phyloP scores from a whole-genome alignment of 768 basidiomycete genomes.

The Hypholoma fasciculare region DNA sequence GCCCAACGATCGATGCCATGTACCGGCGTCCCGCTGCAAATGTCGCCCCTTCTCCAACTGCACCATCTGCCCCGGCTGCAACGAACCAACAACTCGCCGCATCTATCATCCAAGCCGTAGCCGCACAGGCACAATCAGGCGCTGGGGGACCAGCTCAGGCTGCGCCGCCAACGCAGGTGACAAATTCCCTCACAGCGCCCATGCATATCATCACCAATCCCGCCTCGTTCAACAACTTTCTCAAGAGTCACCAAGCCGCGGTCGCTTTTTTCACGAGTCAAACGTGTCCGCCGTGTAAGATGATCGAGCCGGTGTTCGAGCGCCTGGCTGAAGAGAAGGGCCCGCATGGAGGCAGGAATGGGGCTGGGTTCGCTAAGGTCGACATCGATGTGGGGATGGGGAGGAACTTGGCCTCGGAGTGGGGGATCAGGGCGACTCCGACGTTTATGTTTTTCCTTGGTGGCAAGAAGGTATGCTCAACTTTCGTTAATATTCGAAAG shows the following conservation, averaged over 20 bases:
- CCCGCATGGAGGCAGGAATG: slow-evolving; percentile 35
- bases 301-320: slow-evolving; percentile 86
- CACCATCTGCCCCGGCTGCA: slow-evolving; percentile 27
- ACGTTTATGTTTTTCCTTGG: slow-evolving; percentile 89
- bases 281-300: slow-evolving; percentile 75
- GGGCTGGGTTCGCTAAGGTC: slow-evolving; percentile 80
- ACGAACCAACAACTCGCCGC: slow-evolving; percentile 52
- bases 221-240: slow-evolving; percentile 65
- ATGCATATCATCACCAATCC: slow-evolving; percentile 76
- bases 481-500: background rate
- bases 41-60: slow-evolving; percentile 31
- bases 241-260: slow-evolving; percentile 67
- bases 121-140: slow-evolving; percentile 44
- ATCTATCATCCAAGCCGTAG: slow-evolving; percentile 57
- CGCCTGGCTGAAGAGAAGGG: slow-evolving; percentile 68
- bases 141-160: slow-evolving; percentile 3
- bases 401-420: slow-evolving; percentile 55
- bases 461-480: slow-evolving; percentile 58
- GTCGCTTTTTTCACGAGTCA: slow-evolving; percentile 82
- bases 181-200: slow-evolving; percentile 55
- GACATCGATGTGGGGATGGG: slow-evolving; percentile 77
- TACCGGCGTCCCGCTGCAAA: slow-evolving; percentile 60
- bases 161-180: slow-evolving; percentile 30
- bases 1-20: slow-evolving; percentile 92
- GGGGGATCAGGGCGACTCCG: slow-evolving; percentile 75